These are phyloP conservation scores for Sphaerulina populicola DNA, from an alignment of 2,329 filamentous ascomycete species.

Conservation along the genomic window DNA sequence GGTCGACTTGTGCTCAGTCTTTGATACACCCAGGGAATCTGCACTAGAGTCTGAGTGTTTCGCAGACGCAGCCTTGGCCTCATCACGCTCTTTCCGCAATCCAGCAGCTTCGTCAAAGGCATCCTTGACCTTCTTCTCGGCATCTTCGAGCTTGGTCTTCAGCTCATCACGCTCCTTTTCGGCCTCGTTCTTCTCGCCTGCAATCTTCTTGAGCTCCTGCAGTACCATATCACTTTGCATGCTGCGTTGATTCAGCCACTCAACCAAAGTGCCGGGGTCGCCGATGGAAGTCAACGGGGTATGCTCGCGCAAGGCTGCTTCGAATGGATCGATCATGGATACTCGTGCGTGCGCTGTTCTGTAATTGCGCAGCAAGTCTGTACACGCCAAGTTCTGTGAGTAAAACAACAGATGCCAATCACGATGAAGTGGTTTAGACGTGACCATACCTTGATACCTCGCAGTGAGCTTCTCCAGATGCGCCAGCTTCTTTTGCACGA, in stretches of 20 bases:
- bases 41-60: not conserved
- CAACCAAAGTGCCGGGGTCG: constrained; percentile 74
- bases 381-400: constrained; percentile 23
- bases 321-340: constrained; percentile 83
- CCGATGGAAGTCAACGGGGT: constrained; percentile 83
- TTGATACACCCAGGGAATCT: constrained; percentile 16
- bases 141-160: constrained; percentile 66
- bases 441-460: constrained; percentile 65
- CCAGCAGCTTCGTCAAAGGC: constrained; percentile 57
- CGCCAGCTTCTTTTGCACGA: constrained; percentile 65
- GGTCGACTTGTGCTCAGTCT: constrained; percentile 4
- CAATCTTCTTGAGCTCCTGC: constrained; percentile 83
- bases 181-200: constrained; percentile 39
- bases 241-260: constrained; percentile 82
- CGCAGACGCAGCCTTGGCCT: not conserved
- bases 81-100: constrained; percentile 38
- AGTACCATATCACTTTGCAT: constrained; percentile 85
- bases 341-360: constrained; percentile 81
- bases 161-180: constrained; percentile 62
- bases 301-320: constrained; percentile 80
- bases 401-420: constrained; percentile 26
- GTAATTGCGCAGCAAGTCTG: constrained; percentile 85
- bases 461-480: constrained; percentile 85
- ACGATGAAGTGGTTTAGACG: constrained; percentile 17
- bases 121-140: constrained; percentile 54